Conservation (phyloP, 2,329 filamentous ascomycete species). For the Monilinia fructigena region DNA sequence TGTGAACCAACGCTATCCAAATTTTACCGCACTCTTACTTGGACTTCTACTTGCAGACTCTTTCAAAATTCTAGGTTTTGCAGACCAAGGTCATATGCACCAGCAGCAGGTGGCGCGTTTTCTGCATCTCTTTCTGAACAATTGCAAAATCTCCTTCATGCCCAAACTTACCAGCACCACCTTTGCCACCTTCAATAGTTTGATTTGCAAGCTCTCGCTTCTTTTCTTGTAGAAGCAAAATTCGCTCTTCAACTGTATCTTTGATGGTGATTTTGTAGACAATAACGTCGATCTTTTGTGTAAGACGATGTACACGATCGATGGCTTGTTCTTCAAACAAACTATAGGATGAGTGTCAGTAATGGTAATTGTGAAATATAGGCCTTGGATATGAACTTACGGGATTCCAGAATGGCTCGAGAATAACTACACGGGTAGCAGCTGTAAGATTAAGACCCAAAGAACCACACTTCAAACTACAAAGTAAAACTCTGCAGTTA, state of each 20-base stretch:
- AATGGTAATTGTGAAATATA: background rate
- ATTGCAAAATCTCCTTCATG: constrained; percentile 87
- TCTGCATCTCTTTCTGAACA: constrained; percentile 57
- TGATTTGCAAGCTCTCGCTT: constrained; percentile 90
- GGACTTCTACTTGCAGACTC: constrained; percentile 25
- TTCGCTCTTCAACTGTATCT: constrained; percentile 87
- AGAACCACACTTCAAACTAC: constrained; percentile 90
- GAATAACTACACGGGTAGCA: constrained; percentile 86
- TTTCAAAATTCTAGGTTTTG: constrained; percentile 38
- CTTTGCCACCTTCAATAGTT: constrained; percentile 80
- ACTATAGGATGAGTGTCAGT: constrained; percentile 50
- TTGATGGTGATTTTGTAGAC: constrained; percentile 92
- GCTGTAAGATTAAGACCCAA: constrained; percentile 92
- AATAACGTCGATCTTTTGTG: constrained; percentile 89
- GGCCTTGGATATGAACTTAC: constrained; percentile 24
- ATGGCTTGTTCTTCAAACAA: constrained; percentile 98
- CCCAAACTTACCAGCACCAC: constrained; percentile 80
- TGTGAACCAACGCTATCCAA: constrained; percentile 21
- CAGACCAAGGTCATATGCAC: constrained; percentile 32
- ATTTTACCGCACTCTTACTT: constrained; percentile 4
- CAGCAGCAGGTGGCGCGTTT: constrained; percentile 30
- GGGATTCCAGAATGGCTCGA: constrained; percentile 99
- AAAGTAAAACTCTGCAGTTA: constrained; percentile 78
- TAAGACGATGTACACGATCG: constrained; percentile 96
- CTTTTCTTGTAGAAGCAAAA: constrained; percentile 89